Percentiles rank a stretch among this genome's conserved stretches.
phyloP scores from a whole-genome alignment of 1,139 yeast species.

The Pichia sp. region DNA sequence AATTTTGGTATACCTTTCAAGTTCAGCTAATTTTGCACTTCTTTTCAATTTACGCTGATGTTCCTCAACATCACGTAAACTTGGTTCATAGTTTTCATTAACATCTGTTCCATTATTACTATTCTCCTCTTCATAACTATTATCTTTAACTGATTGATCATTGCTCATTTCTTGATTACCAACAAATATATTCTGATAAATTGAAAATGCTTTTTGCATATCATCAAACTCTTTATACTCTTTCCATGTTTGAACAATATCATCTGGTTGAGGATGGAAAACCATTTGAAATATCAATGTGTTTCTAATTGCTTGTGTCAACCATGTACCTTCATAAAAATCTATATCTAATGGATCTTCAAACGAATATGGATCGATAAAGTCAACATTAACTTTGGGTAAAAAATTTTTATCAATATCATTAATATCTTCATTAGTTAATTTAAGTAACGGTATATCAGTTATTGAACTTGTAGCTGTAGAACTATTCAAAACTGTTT shows the following conservation, averaged over 20 bases:
- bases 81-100: not conserved
- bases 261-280: conserved; percentile 94
- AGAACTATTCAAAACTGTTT: not conserved
- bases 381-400: conserved; percentile 31
- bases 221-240: conserved; percentile 71
- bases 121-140: not conserved
- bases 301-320: conserved; percentile 74
- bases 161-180: conserved; percentile 11
- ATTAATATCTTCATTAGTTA: conserved; percentile 22
- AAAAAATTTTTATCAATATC: conserved; percentile 23
- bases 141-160: not conserved
- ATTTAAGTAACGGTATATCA: conserved; percentile 17
- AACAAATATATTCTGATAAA: conserved; percentile 40
- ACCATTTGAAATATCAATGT: conserved; percentile 76
- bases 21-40: conserved; percentile 23
- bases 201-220: conserved; percentile 48
- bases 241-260: conserved; percentile 78
- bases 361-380: conserved; percentile 81
- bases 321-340: conserved; percentile 88
- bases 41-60: conserved; percentile 17
- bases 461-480: conserved; percentile 11
- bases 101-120: not conserved
- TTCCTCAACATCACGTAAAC: conserved; percentile 9
- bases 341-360: conserved; percentile 75
- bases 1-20: conserved; percentile 23